Evolutionary conservation across 495 filamentous ascomycete genomes (phyloP).

Genomic region (Xylaria curta): DNA sequence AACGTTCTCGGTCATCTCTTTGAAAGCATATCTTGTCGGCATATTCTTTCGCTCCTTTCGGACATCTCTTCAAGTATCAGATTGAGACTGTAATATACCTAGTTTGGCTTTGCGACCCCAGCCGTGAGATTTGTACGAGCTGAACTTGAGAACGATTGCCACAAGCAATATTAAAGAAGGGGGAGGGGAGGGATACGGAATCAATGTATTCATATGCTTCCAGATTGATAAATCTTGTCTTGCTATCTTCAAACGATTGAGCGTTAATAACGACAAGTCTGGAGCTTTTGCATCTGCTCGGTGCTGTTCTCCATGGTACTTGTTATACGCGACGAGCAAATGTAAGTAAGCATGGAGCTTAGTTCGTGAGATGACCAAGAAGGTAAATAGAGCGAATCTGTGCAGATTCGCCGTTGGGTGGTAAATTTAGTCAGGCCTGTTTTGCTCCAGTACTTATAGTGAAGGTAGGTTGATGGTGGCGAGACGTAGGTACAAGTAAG

Average conservation of each 20-base stretch:
- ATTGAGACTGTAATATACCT: not conserved
- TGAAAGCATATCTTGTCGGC: slow-evolving; percentile 8
- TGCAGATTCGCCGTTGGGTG: not conserved
- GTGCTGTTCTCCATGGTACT: not conserved
- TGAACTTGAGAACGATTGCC: slow-evolving; percentile 10
- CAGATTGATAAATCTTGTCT: not conserved
- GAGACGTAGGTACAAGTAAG: slow-evolving; percentile 4
- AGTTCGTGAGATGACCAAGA: not conserved
- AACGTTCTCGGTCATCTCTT: slow-evolving; percentile 20
- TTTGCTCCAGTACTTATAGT: not conserved
- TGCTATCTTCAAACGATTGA: not conserved
- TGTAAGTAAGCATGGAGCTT: not conserved
- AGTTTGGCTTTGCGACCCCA: not conserved
- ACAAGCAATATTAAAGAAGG: not conserved
- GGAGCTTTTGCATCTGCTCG: not conserved
- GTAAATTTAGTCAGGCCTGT: slow-evolving; percentile 3
- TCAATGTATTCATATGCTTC: not conserved
- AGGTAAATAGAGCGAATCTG: not conserved
- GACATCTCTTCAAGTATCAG: not conserved
- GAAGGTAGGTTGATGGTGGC: slow-evolving; percentile 8
- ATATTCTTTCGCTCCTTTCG: not conserved
- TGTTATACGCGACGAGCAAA: not conserved
- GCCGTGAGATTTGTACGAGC: slow-evolving; percentile 22
- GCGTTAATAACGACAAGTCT: not conserved
- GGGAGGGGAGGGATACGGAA: not conserved